Percentiles rank a stretch among this genome's conserved stretches.
phyloP scores from a whole-genome alignment of 1,284 basidiomycete genomes.

The Tremellales sp. region DNA sequence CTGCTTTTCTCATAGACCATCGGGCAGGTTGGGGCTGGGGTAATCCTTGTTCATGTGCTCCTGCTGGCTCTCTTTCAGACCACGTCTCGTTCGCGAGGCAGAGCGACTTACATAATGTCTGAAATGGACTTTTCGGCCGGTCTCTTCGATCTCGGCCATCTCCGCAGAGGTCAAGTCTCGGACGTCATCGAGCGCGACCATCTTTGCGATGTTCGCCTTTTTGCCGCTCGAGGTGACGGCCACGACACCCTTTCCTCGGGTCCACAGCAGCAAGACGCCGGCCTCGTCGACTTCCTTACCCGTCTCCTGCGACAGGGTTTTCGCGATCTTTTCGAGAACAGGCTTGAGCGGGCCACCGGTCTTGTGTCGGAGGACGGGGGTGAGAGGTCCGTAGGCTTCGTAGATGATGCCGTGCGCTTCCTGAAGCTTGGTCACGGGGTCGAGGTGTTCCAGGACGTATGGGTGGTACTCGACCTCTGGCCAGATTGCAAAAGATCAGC shows the following conservation, averaged over 20 bases:
- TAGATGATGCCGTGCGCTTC: slow-evolving; percentile 60
- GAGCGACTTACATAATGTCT: slow-evolving; percentile 32
- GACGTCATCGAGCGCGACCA: slow-evolving; percentile 55
- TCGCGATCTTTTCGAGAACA: slow-evolving; percentile 53
- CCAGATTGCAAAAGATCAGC: too few relatives aligned
- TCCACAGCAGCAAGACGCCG: slow-evolving; percentile 62
- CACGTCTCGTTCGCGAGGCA: not conserved
- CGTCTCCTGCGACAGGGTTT: slow-evolving; percentile 27
- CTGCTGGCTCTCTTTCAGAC: slow-evolving; percentile 2
- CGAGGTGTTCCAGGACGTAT: slow-evolving; percentile 61
- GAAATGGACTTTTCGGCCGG: slow-evolving; percentile 62
- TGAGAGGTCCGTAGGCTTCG: slow-evolving; percentile 58
- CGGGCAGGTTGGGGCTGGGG: slow-evolving; percentile 40
- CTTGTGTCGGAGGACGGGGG: slow-evolving; percentile 57
- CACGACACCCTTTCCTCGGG: slow-evolving; percentile 55
- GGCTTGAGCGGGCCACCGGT: slow-evolving; percentile 57
- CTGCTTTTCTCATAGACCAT: too few relatives aligned
- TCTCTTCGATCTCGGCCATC: slow-evolving; percentile 58
- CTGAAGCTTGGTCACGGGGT: slow-evolving; percentile 58
- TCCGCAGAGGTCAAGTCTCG: slow-evolving; percentile 63
- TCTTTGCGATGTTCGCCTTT: slow-evolving; percentile 60
- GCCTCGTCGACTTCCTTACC: slow-evolving; percentile 55
- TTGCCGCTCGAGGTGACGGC: slow-evolving; percentile 69
- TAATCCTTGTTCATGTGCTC: slow-evolving; percentile 45
- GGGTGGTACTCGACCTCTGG: slow-evolving; percentile 71